A percentile compares a stretch with the other conserved stretches of the same genome.
Conservation (phyloP, 2,329 filamentous ascomycete species). For the Acrodontium crateriforme region DNA sequence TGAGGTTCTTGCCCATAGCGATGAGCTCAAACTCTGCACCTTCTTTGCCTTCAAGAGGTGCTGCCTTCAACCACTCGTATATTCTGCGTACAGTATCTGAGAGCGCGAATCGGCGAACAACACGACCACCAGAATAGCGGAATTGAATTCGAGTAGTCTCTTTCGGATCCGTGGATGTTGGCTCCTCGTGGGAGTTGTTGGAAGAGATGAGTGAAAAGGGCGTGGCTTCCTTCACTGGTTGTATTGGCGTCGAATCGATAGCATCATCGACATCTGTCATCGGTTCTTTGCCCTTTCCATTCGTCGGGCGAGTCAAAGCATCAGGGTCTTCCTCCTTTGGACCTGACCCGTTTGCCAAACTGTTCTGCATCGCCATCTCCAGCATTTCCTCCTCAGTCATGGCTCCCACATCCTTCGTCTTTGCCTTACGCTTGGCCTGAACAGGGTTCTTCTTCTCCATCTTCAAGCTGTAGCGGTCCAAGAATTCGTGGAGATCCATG, state of each 20-base stretch:
- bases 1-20: constrained; percentile 73
- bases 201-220: constrained; percentile 60
- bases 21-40: constrained; percentile 77
- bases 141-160: constrained; percentile 81
- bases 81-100: constrained; percentile 66
- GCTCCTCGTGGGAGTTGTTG: constrained; percentile 63
- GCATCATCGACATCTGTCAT: constrained; percentile 17
- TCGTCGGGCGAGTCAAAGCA: constrained; percentile 55
- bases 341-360: constrained; percentile 47
- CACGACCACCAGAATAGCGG: constrained; percentile 66
- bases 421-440: constrained; percentile 57
- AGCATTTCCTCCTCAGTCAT: constrained; percentile 98
- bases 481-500: constrained; percentile 82
- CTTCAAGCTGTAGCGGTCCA: constrained; percentile 90
- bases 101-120: constrained; percentile 74
- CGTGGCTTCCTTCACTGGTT: constrained; percentile 9
- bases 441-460: constrained; percentile 87
- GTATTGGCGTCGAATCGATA: constrained; percentile 3
- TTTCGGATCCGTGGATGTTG: constrained; percentile 48
- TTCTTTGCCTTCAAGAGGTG: constrained; percentile 65
- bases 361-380: constrained; percentile 83
- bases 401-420: constrained; percentile 57
- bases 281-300: constrained; percentile 43
- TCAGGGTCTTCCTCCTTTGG: constrained; percentile 67
- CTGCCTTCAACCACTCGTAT: constrained; percentile 93